Evolutionary conservation across 2,329 filamentous ascomycete genomes (phyloP).

Genomic region (Penicillium sp.): DNA sequence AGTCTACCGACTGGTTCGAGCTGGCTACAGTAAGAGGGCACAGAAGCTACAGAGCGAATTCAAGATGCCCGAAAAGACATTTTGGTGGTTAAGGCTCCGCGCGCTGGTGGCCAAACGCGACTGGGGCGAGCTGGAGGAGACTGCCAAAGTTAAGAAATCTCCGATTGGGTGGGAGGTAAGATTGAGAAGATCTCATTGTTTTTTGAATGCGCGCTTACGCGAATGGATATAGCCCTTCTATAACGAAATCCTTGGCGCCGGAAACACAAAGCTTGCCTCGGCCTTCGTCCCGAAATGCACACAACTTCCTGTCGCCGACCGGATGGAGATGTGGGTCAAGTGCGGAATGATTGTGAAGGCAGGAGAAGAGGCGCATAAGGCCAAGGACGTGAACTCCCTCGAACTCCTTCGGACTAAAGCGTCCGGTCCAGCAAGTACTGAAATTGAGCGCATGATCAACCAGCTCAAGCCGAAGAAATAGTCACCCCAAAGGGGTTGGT

Average conservation of each 20-base stretch:
- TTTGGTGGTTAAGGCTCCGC: slow-evolving; percentile 82
- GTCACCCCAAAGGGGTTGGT: slow-evolving; percentile 20
- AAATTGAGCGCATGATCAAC: slow-evolving; percentile 78
- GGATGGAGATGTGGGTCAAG: slow-evolving; percentile 93
- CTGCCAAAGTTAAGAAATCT: slow-evolving; percentile 72
- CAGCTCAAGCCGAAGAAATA: slow-evolving; percentile 52
- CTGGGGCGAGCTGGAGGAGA: slow-evolving; percentile 90
- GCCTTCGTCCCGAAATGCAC: slow-evolving; percentile 88
- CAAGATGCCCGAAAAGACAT: slow-evolving; percentile 86
- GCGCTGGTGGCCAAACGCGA: slow-evolving; percentile 87
- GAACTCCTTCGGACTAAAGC: slow-evolving; percentile 73
- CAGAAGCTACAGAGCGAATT: slow-evolving; percentile 90
- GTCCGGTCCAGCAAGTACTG: slow-evolving; percentile 66
- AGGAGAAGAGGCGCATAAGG: slow-evolving; percentile 84
- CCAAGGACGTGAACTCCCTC: slow-evolving; percentile 76
- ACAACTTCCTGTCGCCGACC: slow-evolving; percentile 65
- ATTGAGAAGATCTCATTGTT: slow-evolving; percentile 20
- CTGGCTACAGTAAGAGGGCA: slow-evolving; percentile 80
- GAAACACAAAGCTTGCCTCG: slow-evolving; percentile 83
- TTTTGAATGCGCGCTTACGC: slow-evolving; percentile 31
- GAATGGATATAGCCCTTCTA: slow-evolving; percentile 75
- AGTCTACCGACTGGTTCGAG: slow-evolving; percentile 80
- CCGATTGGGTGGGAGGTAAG: slow-evolving; percentile 95
- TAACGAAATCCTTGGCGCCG: slow-evolving; percentile 83
- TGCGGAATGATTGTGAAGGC: slow-evolving; percentile 88